Evolutionary conservation across 2,329 filamentous ascomycete species (phyloP).

Genomic region (Fusarium sublunatum): DNA sequence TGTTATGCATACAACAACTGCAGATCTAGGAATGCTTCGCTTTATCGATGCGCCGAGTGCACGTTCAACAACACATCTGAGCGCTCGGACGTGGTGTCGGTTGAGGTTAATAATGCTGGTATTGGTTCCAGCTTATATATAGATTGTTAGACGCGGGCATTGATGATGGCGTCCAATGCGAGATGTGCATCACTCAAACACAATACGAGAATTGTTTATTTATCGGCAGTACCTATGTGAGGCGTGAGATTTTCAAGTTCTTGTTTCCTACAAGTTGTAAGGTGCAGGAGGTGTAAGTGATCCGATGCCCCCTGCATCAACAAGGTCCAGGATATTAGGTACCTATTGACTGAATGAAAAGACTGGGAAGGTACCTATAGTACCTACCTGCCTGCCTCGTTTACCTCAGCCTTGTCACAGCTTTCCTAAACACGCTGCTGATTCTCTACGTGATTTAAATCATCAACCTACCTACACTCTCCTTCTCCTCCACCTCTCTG

Average conservation of each 20-base stretch:
- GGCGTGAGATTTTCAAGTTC: no score
- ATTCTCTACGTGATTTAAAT: not conserved
- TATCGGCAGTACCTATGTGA: no score
- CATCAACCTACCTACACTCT: not conserved
- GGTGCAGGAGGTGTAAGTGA: no score
- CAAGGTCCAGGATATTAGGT: no score
- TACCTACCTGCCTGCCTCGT: no score
- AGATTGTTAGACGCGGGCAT: conserved; percentile 13
- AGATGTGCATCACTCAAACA: not conserved
- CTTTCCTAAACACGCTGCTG: no score
- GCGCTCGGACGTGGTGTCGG: conserved; percentile 20
- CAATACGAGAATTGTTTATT: not conserved
- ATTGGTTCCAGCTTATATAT: conserved; percentile 1
- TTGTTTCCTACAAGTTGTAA: no score
- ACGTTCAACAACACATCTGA: conserved; percentile 4
- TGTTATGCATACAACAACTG: conserved; percentile 26
- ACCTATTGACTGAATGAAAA: no score
- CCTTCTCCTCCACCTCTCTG: not conserved
- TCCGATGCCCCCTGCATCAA: no score
- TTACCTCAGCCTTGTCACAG: no score
- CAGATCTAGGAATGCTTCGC: conserved; percentile 11
- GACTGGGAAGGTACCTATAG: no score
- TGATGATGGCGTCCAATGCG: conserved; percentile 3
- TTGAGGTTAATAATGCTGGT: not conserved
- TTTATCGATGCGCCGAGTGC: conserved; percentile 17